phyloP scores from a whole-genome alignment of 2,329 filamentous ascomycete genomes.

The Pleurostoma richardsiae region DNA sequence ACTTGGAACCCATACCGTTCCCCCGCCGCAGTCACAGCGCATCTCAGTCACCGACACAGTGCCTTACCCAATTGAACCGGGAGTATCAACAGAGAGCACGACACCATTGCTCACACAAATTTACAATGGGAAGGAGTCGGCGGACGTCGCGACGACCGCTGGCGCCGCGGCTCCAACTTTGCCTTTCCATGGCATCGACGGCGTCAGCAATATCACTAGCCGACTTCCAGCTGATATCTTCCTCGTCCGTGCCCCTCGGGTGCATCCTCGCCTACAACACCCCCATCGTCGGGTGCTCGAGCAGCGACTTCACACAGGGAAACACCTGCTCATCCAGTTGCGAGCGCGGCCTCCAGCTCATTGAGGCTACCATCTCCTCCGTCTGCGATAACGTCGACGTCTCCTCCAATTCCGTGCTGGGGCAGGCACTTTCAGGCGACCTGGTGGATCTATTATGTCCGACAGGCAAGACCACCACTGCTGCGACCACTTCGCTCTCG shows the following conservation, averaged over 20 bases:
- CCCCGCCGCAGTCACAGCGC: not conserved
- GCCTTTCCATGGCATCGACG: slow-evolving; percentile 15
- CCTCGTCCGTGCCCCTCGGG: slow-evolving; percentile 24
- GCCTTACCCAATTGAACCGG: not conserved
- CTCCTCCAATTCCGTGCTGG: slow-evolving; percentile 25
- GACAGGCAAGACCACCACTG: slow-evolving; percentile 1
- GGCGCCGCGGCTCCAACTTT: slow-evolving; percentile 3
- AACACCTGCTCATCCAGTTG: slow-evolving; percentile 32
- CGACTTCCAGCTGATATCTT: slow-evolving; percentile 33
- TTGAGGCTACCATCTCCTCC: slow-evolving; percentile 65
- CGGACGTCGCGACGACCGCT: slow-evolving; percentile 2
- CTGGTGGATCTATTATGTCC: slow-evolving; percentile 30
- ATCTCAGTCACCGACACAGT: not conserved
- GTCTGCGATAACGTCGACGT: slow-evolving; percentile 71
- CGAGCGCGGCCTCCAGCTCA: slow-evolving; percentile 59
- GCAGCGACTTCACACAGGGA: slow-evolving; percentile 26
- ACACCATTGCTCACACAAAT: not conserved
- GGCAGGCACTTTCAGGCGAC: slow-evolving; percentile 27
- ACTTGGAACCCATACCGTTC: not conserved
- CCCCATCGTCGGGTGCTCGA: slow-evolving; percentile 29
- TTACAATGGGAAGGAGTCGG: not conserved
- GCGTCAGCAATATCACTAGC: slow-evolving; percentile 27
- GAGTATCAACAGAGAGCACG: not conserved
- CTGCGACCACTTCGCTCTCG: slow-evolving; percentile 2
- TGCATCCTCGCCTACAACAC: slow-evolving; percentile 37